Base-by-base conservation (phyloP, 2,329 filamentous ascomycete genomes). In the Purpureocillium takamizusanense region DNA sequence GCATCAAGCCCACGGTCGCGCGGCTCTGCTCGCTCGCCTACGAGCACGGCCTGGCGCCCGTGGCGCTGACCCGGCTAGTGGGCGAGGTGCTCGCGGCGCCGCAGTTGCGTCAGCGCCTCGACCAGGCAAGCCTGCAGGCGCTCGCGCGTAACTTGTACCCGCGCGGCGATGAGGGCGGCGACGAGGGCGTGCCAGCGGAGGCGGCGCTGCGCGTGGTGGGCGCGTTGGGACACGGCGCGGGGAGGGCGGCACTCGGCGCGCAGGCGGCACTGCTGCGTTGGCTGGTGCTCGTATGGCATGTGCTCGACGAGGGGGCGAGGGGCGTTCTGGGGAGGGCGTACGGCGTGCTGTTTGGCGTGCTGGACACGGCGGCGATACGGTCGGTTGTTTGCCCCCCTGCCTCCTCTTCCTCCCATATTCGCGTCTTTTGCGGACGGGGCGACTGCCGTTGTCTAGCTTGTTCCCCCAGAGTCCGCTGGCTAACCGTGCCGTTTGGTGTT, bases 101-200 rank as follows among this genome's bases (percentile, higher is more conserved):
- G 34, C 84, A 70, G 48, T 67, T 67, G 16, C 78, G 78, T 33
- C 84, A 70, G 48, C 67, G 81, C 48, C 71, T 94, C 16, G 86
- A 92, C 56, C 87, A 92, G 59, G 78, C 78, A 21, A 87, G 79
- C 47, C 69, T 82, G 21, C 78, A 74, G 12, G 74, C 69, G 21
- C 65, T 94, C 35, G 61, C 87, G 49, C 84, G 80, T 46, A 85
- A 83, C 43, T 64, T 94, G 36, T 94, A 90, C 57, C 86, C 87
- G 2, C 70, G 74, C n/a, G 67, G 70, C 30, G 69, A 69, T 31
- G 70, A 94, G n/a, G 56, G 74, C 11, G 21, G 21, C 21, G 21
- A 10, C 21, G 21, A 10, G 6, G 21, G 21, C 10, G 21, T 25
- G 21, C 21, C 21, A 5, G 66, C 73, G 27, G 67, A 76, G 40